phyloP scores from a whole-genome alignment of 306 rosid species.

The Vigna reflexopilosa region DNA sequence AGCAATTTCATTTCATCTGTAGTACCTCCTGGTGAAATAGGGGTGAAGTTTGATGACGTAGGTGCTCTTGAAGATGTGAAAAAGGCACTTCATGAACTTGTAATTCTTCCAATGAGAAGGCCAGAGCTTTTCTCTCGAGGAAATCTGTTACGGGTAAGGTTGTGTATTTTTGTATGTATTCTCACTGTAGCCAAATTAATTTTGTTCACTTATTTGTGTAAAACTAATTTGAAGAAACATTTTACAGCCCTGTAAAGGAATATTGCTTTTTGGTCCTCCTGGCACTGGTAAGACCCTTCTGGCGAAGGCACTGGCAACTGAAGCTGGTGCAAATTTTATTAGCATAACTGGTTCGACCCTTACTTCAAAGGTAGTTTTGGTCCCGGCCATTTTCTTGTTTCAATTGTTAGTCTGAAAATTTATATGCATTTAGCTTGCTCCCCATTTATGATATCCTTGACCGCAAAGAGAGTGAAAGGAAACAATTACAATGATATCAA shows the following conservation, averaged over 20 bases:
- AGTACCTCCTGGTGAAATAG: constrained; percentile 95
- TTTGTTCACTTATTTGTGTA: constrained; percentile 31
- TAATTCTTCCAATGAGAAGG: constrained; percentile 96
- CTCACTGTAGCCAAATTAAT: constrained; percentile 25
- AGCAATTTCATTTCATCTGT: constrained; percentile 92
- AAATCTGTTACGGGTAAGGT: constrained; percentile 86
- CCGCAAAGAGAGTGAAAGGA: background rate
- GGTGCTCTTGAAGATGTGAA: constrained; percentile 98
- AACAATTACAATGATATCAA: background rate
- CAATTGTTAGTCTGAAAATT: background rate
- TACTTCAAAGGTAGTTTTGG: constrained; percentile 81
- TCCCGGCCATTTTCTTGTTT: constrained; percentile 8
- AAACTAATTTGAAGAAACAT: constrained; percentile 38
- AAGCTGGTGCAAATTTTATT: constrained; percentile 97
- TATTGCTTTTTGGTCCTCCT: constrained; percentile 98
- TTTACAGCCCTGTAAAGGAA: constrained; percentile 95
- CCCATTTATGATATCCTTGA: background rate
- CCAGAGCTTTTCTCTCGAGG: constrained; percentile 95
- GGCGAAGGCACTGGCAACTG: constrained; percentile 98
- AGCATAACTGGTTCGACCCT: constrained; percentile 97
- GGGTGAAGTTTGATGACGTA: constrained; percentile 92
- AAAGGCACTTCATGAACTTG: constrained; percentile 88
- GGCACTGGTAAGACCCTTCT: constrained; percentile 99
- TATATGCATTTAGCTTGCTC: background rate
- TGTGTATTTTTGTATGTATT: constrained; percentile 36